A percentile compares a stretch with the other conserved stretches of the same genome.
phyloP scores from a whole-genome alignment of 2,329 filamentous ascomycete species.

The Intubia oerlemansii region DNA sequence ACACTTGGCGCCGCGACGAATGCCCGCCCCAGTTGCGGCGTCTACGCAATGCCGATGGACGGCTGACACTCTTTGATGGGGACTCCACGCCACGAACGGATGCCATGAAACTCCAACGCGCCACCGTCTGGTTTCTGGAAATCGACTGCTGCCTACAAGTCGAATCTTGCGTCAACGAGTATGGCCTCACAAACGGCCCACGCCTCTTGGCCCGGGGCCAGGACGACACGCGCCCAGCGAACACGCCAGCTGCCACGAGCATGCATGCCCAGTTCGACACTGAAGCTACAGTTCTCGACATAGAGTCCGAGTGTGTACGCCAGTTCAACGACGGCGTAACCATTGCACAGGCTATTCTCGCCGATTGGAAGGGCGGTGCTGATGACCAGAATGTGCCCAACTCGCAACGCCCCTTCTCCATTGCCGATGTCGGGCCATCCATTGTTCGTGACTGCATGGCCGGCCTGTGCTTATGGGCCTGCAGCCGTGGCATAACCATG shows the following conservation, averaged over 20 bases:
- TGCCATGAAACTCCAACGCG: conserved; percentile 5
- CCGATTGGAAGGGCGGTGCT: too few relatives aligned
- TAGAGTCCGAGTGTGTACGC: conserved; percentile 7
- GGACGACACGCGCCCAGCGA: neutral
- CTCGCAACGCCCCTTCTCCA: neutral
- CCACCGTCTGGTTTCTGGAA: conserved; percentile 7
- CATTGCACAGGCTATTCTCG: conserved; percentile 4
- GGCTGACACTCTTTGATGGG: neutral
- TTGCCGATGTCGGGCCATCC: conserved; percentile 6
- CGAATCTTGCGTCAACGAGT: conserved; percentile 6
- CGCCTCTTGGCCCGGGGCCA: too few relatives aligned
- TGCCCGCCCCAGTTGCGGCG: conserved; percentile 3
- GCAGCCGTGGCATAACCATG: neutral
- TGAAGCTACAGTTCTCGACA: conserved; percentile 2
- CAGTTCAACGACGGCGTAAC: conserved; percentile 5
- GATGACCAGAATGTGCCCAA: neutral
- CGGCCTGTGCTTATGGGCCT: conserved; percentile 4
- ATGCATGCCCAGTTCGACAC: conserved; percentile 1
- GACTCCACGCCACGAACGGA: neutral
- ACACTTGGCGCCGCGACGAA: conserved; percentile 3
- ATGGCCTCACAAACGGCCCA: conserved; percentile 3
- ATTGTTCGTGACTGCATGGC: conserved; percentile 7
- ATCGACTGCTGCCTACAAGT: conserved; percentile 9
- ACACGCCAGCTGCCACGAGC: neutral
- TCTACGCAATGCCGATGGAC: neutral